Evolutionary conservation across 2,329 filamentous ascomycete genomes (phyloP), one percentile per base, ranked within the genome.

Genomic region (Thielaviopsis populi): DNA sequence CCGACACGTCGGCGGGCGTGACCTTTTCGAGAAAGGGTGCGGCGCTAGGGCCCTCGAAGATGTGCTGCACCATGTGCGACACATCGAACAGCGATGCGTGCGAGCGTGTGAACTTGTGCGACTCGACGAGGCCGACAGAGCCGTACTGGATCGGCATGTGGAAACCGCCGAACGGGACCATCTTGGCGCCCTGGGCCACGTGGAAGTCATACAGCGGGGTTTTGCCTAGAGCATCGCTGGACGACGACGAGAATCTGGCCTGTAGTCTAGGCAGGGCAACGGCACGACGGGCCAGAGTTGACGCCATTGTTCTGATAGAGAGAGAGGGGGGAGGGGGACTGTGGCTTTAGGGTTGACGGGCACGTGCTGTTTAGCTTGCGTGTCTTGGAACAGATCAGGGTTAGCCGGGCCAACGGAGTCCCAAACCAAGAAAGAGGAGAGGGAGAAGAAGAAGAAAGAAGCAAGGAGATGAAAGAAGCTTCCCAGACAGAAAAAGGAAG

Each of bases 151-250:
- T 85, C 7, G 94, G 94, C 90, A 99, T 96, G 69, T 83, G 80
- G 77, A 86, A 96, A 69, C 90, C 91, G 68, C 89, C 92, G 75
- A 96, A 99, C n/a, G 90, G 89, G 60, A 96, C 92, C 84, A 97
- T 94, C 77, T 95, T 96, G 69, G 82, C 94, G 69, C 89, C 89
- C 72, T 89, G 79, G 65, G 83, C 80, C 67, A 91, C 71, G 74
- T 95, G 88, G 24, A 95, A 78, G 70, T 90, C 85, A 74, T 92
- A 88, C 24, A 96, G 79, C 33, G 86, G 84, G 2, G 89, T 95
- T 75, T 80, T 86, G 70, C 74, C 77, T 68, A 82, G 77, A 22
- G 73, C 71, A 6, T 67, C 68, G 40, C 69, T 67, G 30, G 69
- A 68, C 27, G 67, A 63, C 24, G 64, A 66, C 7, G 64, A 66